Evolutionary conservation across 495 filamentous ascomycete species (phyloP).

Genomic region (Trichoderma orchidacearum): DNA sequence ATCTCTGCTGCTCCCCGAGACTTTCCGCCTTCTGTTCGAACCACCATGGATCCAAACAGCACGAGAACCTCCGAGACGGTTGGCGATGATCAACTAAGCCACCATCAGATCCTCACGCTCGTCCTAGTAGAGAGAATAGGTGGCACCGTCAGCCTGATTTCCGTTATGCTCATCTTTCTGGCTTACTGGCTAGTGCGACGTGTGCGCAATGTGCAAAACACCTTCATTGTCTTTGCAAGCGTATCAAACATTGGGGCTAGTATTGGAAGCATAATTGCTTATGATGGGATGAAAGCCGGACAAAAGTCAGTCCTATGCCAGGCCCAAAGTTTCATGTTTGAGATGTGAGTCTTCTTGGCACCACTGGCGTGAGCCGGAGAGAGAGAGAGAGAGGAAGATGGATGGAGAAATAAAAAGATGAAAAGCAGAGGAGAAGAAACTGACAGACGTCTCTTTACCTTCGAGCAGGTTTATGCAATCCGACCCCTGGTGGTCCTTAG

Average conservation of each 20-base stretch:
- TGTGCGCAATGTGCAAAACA: conserved; percentile 62
- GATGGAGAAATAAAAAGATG: background rate
- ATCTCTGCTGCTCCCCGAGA: too few species aligned
- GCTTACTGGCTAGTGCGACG: conserved; percentile 42
- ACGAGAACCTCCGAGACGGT: background rate
- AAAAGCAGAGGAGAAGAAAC: too few species aligned
- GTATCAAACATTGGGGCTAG: conserved; percentile 62
- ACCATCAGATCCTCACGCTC: conserved; percentile 16
- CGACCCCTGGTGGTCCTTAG: conserved; percentile 37
- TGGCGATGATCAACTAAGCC: conserved; percentile 1
- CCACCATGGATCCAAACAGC: background rate
- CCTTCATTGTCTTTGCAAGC: conserved; percentile 63
- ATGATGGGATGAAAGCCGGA: conserved; percentile 31
- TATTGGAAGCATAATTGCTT: conserved; percentile 52
- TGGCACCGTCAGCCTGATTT: conserved; percentile 44
- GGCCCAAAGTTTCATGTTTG: conserved; percentile 57
- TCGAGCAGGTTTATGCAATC: conserved; percentile 28
- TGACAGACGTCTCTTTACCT: background rate
- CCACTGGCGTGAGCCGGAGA: background rate
- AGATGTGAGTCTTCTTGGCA: conserved; percentile 19
- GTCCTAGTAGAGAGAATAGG: conserved; percentile 23
- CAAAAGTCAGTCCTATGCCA: conserved; percentile 42
- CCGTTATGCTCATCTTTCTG: conserved; percentile 50
- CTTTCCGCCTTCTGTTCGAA: background rate
- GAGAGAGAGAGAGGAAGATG: background rate